phyloP scores from a whole-genome alignment of 2,329 filamentous ascomycete species.

The Ilyonectria sp. region DNA sequence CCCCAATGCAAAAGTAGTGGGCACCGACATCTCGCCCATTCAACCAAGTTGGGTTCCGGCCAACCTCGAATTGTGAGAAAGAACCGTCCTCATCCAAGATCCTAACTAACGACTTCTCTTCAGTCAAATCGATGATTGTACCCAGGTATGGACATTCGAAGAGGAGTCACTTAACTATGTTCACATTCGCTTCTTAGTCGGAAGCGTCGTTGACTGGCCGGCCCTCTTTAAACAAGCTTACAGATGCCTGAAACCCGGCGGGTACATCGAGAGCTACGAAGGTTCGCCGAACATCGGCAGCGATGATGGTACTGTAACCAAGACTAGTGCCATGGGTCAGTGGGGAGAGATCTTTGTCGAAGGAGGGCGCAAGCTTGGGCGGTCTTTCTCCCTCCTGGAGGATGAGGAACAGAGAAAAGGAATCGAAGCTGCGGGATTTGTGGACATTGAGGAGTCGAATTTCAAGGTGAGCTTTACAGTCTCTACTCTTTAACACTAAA shows the following conservation, averaged over 20 bases:
- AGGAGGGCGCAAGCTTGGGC: conserved; percentile 25
- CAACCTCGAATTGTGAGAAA: conserved; percentile 58
- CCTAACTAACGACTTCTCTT: not conserved
- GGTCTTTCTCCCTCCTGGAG: conserved; percentile 4
- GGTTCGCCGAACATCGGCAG: conserved; percentile 38
- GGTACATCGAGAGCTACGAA: conserved; percentile 53
- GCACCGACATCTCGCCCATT: conserved; percentile 70
- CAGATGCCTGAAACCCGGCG: conserved; percentile 69
- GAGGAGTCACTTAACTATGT: conserved; percentile 68
- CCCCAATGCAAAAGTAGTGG: conserved; percentile 60
- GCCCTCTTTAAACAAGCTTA: conserved; percentile 66
- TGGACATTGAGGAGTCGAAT: not conserved
- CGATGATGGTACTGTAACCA: conserved; percentile 47
- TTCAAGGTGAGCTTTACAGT: conserved; percentile 2
- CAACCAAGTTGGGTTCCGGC: conserved; percentile 65
- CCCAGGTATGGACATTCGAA: conserved; percentile 46
- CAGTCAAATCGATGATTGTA: conserved; percentile 47
- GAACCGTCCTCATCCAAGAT: not conserved
- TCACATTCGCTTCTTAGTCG: conserved; percentile 69
- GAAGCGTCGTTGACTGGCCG: conserved; percentile 69
- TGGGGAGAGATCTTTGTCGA: conserved; percentile 45
- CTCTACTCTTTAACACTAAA: not conserved
- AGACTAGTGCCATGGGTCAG: conserved; percentile 39
- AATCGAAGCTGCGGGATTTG: conserved; percentile 8
- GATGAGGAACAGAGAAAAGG: conserved; percentile 4